phyloP scores from a whole-genome alignment of 495 filamentous ascomycete genomes.

The Podospora fimiseda region DNA sequence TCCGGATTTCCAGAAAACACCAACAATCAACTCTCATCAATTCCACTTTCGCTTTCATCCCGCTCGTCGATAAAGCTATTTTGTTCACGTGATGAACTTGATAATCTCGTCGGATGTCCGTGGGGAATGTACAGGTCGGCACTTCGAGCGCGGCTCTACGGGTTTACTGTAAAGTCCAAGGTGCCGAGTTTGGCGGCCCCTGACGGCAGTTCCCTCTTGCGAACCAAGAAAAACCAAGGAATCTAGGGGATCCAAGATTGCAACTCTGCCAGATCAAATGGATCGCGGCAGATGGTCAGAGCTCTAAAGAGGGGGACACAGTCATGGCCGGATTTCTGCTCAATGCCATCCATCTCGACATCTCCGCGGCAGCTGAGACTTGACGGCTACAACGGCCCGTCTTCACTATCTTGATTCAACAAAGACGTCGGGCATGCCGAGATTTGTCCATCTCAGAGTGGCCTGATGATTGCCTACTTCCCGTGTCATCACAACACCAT shows the following conservation, averaged over 20 bases:
- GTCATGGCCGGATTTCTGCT: background rate
- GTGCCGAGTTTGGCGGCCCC: background rate
- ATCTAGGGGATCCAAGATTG: too few species aligned
- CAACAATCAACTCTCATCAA: too few species aligned
- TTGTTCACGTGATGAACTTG: background rate
- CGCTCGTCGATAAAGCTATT: too few species aligned
- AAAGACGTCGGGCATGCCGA: slow-evolving; percentile 5
- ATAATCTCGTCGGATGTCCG: background rate
- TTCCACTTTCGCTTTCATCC: too few species aligned
- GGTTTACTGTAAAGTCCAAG: background rate
- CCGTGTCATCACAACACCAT: background rate
- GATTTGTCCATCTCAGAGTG: background rate
- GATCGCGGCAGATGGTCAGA: too few species aligned
- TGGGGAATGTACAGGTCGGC: slow-evolving; percentile 2
- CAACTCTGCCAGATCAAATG: too few species aligned
- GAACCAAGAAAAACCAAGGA: background rate
- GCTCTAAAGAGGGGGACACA: too few species aligned
- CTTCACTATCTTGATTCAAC: background rate
- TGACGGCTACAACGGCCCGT: background rate
- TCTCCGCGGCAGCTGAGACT: background rate
- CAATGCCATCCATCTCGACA: background rate
- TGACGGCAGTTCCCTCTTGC: background rate
- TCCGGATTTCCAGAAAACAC: too few species aligned
- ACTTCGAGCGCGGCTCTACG: slow-evolving; percentile 1
- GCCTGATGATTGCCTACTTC: background rate